A percentile compares a stretch with the other conserved stretches of the same genome.
Evolutionary conservation across 2,329 filamentous ascomycete species (phyloP).

Genomic region (Fusarium mundagurra): DNA sequence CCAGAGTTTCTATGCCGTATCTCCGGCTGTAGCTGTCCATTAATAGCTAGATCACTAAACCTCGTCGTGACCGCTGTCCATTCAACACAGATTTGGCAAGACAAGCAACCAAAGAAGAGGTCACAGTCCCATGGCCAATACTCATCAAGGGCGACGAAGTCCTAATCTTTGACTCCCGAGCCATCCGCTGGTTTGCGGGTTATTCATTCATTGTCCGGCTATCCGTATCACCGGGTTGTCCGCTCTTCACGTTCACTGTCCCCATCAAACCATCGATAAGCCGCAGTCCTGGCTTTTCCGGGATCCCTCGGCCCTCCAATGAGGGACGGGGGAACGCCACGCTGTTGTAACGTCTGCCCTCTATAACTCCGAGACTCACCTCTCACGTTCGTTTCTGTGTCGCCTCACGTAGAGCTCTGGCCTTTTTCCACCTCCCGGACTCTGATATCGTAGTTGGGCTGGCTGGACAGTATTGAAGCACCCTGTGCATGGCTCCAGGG

Average conservation of each 20-base stretch:
- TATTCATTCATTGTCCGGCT: not conserved
- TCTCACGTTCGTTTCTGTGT: not conserved
- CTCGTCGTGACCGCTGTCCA: fast-evolving
- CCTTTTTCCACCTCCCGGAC: not conserved
- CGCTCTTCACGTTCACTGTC: not conserved
- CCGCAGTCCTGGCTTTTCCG: no score
- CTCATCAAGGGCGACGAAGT: not conserved
- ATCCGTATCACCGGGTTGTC: not conserved
- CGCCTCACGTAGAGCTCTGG: not conserved
- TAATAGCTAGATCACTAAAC: fast-evolving
- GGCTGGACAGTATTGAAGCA: fast-evolving
- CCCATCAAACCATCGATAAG: not conserved
- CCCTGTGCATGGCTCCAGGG: not conserved
- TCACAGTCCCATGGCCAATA: not conserved
- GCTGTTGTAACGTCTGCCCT: not conserved
- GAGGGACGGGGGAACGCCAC: not conserved
- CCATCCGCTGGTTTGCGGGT: not conserved
- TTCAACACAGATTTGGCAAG: fast-evolving
- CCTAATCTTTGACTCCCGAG: not conserved
- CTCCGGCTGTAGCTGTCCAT: no score
- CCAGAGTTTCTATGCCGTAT: fast-evolving
- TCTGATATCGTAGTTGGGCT: fast-evolving
- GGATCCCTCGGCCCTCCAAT: not conserved
- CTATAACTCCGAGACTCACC: not conserved
- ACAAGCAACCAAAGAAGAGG: fast-evolving